Evolutionary conservation across 2,329 filamentous ascomycete genomes (phyloP), one percentile per base, ranked within the genome.

Genomic region (Aspergillus ruber): DNA sequence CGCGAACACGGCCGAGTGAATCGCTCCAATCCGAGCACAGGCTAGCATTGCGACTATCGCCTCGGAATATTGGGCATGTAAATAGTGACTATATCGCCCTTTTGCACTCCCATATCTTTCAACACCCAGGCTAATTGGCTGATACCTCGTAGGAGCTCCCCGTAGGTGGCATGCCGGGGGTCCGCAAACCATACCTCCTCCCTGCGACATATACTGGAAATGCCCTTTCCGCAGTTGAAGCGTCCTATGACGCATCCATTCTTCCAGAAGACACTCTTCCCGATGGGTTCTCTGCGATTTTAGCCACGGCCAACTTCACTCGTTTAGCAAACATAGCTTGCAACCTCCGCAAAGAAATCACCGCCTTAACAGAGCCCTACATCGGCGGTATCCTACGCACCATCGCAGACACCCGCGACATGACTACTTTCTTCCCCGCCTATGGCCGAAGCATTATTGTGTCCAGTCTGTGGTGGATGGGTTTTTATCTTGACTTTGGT

Each of bases 401-500:
- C 36, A 18, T 39, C 7, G 36, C 36, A 20, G 36, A 18, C 9
- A 18, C 17, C 17, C 36, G 9, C 9, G 17, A 39, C 7, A 17
- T 29, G 25, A 13, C 41, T 33, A 44, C 29, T 13, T 18, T 18
- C 27, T 32, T 12, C 29, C 29, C 41, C 18, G 27, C 17, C 6
- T 46, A 15, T 15, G 33, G 43, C 2, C 21, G 25, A 13, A 49
- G 47, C 36, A 46, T 46, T 23, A 45, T 47, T 18, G 43, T 50
- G 27, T 47, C 47, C 4, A 50, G 38, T 18, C 38, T 46, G 38
- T 44, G 47, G 13, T 50, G 44, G 47, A 50, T 47, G 47, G 47
- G 47, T 4, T 50, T 50, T 35, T 45, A 46, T 17, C 27, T 40
- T 12, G 47, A 50, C 32, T 50, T 50, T 36, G 38, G 43, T 9